These are phyloP conservation scores for Articulospora tetracladia DNA, from an alignment of 495 filamentous ascomycete genomes.

Conservation along the genomic window DNA sequence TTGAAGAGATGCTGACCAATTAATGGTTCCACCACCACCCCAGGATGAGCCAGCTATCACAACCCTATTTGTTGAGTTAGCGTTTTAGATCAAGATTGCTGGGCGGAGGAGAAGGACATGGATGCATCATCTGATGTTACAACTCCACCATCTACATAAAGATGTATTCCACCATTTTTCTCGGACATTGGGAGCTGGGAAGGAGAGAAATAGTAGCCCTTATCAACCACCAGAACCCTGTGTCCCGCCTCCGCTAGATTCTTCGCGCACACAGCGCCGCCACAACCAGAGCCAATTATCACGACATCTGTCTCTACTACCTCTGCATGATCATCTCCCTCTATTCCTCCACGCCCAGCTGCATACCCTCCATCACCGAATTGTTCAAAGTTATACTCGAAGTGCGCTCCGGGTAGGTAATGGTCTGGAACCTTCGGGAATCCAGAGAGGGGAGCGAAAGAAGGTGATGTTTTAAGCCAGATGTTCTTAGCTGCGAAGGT, in stretches of 20 bases:
- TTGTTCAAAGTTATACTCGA: constrained; percentile 48
- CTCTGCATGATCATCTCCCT: constrained; percentile 18
- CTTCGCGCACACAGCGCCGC: constrained; percentile 83
- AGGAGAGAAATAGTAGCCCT: constrained; percentile 68
- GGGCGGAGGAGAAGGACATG: constrained; percentile 23
- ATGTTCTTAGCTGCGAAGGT: constrained; percentile 47
- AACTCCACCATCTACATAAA: constrained; percentile 61
- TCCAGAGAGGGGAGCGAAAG: constrained; percentile 52
- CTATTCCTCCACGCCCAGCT: background rate
- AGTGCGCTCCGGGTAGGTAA: constrained; percentile 52
- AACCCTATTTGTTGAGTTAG: constrained; percentile 13
- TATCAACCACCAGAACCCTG: constrained; percentile 78
- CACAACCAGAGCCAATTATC: constrained; percentile 85
- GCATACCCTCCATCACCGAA: constrained; percentile 29
- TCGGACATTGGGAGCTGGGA: constrained; percentile 69
- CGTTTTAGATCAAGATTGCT: background rate
- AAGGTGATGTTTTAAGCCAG: constrained; percentile 59
- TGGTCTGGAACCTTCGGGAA: constrained; percentile 59
- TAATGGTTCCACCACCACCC: constrained; percentile 80
- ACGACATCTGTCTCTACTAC: constrained; percentile 76
- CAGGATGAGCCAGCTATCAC: constrained; percentile 70
- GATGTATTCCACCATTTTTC: constrained; percentile 46
- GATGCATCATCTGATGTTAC: constrained; percentile 57
- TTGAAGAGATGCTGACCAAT: constrained; percentile 76
- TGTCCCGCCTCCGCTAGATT: constrained; percentile 71